These are phyloP conservation scores for Auriculariales sp. DNA, from an alignment of 768 basidiomycete species.

Conservation along the genomic window DNA sequence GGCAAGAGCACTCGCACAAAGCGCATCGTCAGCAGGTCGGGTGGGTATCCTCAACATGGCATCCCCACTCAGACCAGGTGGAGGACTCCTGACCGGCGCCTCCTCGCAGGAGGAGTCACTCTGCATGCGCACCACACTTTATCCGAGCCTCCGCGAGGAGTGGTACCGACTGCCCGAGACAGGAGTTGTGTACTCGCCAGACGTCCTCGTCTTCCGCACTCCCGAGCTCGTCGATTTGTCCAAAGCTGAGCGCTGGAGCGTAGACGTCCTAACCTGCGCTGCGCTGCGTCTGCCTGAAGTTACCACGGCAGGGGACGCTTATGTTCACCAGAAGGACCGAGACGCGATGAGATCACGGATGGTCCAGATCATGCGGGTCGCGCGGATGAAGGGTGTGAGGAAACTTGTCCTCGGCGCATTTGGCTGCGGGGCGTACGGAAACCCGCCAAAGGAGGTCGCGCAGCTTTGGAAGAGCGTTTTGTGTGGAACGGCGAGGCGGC, in stretches of 20 bases:
- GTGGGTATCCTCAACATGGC: neutral
- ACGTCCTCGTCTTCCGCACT: slow-evolving; percentile 33
- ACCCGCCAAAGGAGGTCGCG: slow-evolving; percentile 26
- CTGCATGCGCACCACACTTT: slow-evolving; percentile 33
- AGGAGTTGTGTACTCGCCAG: slow-evolving; percentile 30
- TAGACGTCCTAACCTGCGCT: slow-evolving; percentile 31
- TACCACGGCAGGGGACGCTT: slow-evolving; percentile 13
- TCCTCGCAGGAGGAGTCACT: slow-evolving; percentile 29
- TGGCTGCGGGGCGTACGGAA: slow-evolving; percentile 29
- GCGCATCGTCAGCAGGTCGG: too few relatives aligned
- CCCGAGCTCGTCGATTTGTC: slow-evolving; percentile 23
- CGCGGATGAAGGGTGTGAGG: slow-evolving; percentile 20
- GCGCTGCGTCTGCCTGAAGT: slow-evolving; percentile 22
- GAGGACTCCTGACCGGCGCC: neutral
- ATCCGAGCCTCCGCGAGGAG: slow-evolving; percentile 22
- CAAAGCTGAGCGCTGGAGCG: slow-evolving; percentile 17
- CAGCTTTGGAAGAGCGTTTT: neutral
- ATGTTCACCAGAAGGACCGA: slow-evolving; percentile 12
- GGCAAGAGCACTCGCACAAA: neutral
- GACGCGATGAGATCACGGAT: slow-evolving; percentile 27
- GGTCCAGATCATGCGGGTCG: slow-evolving; percentile 27
- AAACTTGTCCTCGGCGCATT: slow-evolving; percentile 31
- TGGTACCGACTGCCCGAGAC: slow-evolving; percentile 35
- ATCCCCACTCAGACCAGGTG: neutral
- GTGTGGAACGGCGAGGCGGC: slow-evolving; percentile 26